Evolutionary conservation across 2,329 filamentous ascomycete species (phyloP).

Genomic region (Fusarium sp.): DNA sequence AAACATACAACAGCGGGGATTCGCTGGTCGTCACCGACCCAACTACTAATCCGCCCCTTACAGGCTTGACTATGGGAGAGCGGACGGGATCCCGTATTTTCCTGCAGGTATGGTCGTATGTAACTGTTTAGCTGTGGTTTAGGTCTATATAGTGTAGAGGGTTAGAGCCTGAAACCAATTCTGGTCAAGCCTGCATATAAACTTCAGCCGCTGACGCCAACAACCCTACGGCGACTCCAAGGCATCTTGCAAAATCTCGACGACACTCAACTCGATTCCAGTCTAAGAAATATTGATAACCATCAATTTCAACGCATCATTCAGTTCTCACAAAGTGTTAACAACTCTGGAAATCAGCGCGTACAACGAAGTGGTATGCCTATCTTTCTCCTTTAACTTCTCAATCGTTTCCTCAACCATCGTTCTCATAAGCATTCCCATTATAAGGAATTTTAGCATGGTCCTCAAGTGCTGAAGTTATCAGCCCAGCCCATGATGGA

Average conservation of each 20-base stretch:
- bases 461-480: background rate
- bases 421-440: background rate
- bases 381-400: fast-evolving
- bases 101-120: slow-evolving; percentile 12
- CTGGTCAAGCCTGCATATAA: background rate
- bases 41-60: slow-evolving; percentile 11
- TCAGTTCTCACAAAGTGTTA: background rate
- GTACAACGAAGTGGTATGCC: background rate
- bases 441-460: background rate
- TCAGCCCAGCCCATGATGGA: background rate
- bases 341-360: background rate
- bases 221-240: too few species aligned
- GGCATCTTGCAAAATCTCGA: background rate
- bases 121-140: fast-evolving
- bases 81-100: slow-evolving; percentile 17
- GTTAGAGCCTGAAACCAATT: too few species aligned
- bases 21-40: slow-evolving; percentile 16
- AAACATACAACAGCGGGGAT: slow-evolving; percentile 13
- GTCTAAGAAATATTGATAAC: background rate
- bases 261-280: background rate
- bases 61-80: slow-evolving; percentile 14
- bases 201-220: background rate
- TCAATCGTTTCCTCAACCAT: background rate
- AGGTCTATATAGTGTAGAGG: background rate
- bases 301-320: background rate